Base-by-base conservation (phyloP, 768 basidiomycete genomes). In the Rickenella mellea region DNA sequence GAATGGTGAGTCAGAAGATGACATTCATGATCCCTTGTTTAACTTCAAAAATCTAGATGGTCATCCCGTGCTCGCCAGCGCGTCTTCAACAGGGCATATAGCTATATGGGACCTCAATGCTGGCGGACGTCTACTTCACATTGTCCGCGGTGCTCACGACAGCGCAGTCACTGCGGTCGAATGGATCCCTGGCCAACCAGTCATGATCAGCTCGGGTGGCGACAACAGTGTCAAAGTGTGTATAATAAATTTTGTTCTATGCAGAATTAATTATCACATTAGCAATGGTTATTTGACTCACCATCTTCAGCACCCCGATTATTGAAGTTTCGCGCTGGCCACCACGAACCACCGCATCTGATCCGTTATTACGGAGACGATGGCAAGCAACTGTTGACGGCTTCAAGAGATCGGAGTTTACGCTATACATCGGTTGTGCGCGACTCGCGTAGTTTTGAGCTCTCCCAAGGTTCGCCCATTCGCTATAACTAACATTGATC, bases 251-350 rank as follows among this genome's bases (percentile, higher is more conserved):
- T 28, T 28, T 41, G 14, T 28, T 29, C 11, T 26, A 7, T 40
- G 31, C 42, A 24, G 28, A 27, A 5, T 26, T 42, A 27, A 27
- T 36, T 38, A n/a, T 20, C 17, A 32, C 2, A 22, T 27, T 54
- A 97, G 93, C 93, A 99, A 92, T 98, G 94, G 93, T 57, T 94
- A 17, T 93, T 94, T 52, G 96, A 98, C 54, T 87, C 92, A 0
- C 89, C 91, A 0, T 84, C 86, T 0, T 69, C 83, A 1, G 67
- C 86, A 19, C 94, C 96, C 1, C 75, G 89, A 42, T 67, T 98
- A 9, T 73, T 97, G 20, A 98, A 97, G 66, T 89, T 77, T 59
- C 78, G 96, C 35, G 83, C 89, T 0, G 96, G 96, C 27, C 96
- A 99, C 54, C 85, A 85, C 49, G 72, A 79, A 1, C 91, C 96